Evolutionary conservation across 805 yeast species (phyloP).

Genomic region (Myxozyma udenii): DNA sequence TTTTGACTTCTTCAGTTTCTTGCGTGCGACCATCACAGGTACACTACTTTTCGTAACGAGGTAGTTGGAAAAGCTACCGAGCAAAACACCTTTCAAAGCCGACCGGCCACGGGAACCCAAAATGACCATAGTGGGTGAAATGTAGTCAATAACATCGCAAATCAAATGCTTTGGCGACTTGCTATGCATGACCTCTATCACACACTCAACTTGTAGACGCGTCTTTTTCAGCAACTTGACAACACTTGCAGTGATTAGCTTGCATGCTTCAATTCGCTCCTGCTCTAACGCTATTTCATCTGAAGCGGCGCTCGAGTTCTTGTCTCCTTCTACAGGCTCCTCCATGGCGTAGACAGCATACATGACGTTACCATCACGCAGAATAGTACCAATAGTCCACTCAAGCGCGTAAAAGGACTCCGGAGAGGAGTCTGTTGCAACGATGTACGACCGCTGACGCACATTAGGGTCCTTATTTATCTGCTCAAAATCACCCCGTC

Average conservation of each 20-base stretch:
- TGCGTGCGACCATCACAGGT: constrained; percentile 78
- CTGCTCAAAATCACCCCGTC: constrained; percentile 64
- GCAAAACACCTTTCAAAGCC: constrained; percentile 67
- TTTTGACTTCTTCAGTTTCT: constrained; percentile 65
- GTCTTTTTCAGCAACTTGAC: constrained; percentile 56
- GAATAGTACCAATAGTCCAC: constrained; percentile 82
- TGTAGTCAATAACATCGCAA: constrained; percentile 64
- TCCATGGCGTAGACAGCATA: constrained; percentile 55
- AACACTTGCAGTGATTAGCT: constrained; percentile 43
- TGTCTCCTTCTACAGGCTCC: constrained; percentile 34
- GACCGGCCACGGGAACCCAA: constrained; percentile 74
- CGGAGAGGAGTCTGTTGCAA: constrained; percentile 78
- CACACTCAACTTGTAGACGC: constrained; percentile 68
- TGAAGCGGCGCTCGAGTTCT: neutral
- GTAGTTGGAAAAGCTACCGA: constrained; percentile 71
- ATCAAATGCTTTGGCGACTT: constrained; percentile 71
- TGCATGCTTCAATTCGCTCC: constrained; percentile 40
- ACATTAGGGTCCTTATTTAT: constrained; percentile 33
- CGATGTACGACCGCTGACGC: constrained; percentile 57
- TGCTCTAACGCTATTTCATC: constrained; percentile 38
- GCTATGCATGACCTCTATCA: constrained; percentile 70
- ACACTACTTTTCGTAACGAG: constrained; percentile 66
- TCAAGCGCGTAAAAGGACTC: constrained; percentile 82
- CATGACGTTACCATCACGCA: constrained; percentile 77
- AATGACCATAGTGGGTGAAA: constrained; percentile 68